Conservation (phyloP, 257 asterid species). For the Solanum tarapatanum region DNA sequence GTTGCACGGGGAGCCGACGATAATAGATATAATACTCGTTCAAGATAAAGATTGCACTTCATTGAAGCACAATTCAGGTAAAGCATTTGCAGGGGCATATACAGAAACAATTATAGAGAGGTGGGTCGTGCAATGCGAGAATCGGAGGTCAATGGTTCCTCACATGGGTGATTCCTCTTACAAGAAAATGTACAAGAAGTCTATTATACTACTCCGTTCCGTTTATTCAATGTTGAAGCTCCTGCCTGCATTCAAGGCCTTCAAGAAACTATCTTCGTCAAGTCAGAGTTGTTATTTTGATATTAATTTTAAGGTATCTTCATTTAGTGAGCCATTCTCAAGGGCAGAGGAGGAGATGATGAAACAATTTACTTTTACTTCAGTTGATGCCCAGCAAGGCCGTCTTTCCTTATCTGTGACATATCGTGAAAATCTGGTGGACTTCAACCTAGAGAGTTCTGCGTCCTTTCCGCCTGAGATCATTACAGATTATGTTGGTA, state of each 20-base stretch:
- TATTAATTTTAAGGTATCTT: constrained; percentile 66
- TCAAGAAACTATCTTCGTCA: constrained; percentile 44
- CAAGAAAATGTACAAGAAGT: constrained; percentile 75
- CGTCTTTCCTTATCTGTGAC: constrained; percentile 65
- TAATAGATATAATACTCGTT: constrained; percentile 74
- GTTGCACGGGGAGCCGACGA: constrained; percentile 90
- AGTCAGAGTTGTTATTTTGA: constrained; percentile 64
- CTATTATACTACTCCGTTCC: constrained; percentile 62
- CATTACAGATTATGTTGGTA: constrained; percentile 88
- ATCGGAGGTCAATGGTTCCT: constrained; percentile 37
- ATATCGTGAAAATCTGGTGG: constrained; percentile 65
- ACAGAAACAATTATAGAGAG: constrained; percentile 76
- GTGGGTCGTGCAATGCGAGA: constrained; percentile 81
- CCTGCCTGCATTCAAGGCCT: constrained; percentile 89
- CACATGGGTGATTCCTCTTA: constrained; percentile 51
- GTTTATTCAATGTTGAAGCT: constrained; percentile 79
- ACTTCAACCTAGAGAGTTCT: constrained; percentile 54
- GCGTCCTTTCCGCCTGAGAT: constrained; percentile 77
- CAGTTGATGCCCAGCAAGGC: constrained; percentile 81
- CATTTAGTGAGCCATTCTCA: constrained; percentile 63
- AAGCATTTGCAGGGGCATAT: constrained; percentile 25
- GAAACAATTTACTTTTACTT: constrained; percentile 61
- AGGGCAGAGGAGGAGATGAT: constrained; percentile 57
- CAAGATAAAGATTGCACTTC: constrained; percentile 37
- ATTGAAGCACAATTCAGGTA: constrained; percentile 11